These are phyloP conservation scores for Gaertneriomyces semiglobifer DNA, from an alignment of 192 early-diverging fungal genomes.

Conservation along the genomic window DNA sequence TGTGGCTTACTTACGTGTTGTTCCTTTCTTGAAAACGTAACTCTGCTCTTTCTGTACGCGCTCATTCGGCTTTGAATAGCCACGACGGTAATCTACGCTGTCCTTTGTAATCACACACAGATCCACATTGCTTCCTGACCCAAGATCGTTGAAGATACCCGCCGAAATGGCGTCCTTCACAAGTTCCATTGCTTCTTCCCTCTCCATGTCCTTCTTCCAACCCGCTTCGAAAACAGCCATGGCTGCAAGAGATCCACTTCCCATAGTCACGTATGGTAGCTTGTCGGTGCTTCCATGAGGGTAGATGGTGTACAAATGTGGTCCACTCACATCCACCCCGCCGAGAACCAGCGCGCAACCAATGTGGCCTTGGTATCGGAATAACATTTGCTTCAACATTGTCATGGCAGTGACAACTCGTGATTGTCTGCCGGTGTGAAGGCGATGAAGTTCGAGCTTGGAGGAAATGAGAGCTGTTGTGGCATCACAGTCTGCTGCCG, in stretches of 20 bases:
- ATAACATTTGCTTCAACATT: slow-evolving; percentile 96
- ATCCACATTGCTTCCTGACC: slow-evolving; percentile 97
- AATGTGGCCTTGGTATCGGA: slow-evolving; percentile 94
- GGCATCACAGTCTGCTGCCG: slow-evolving; percentile 98
- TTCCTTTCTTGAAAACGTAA: slow-evolving; percentile 57
- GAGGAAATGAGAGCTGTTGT: slow-evolving; percentile 89
- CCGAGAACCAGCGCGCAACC: slow-evolving; percentile 92
- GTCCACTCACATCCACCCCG: slow-evolving; percentile 86
- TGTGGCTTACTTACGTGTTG: slow-evolving; percentile 31
- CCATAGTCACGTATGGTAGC: slow-evolving; percentile 93
- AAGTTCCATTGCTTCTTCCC: slow-evolving; percentile 83
- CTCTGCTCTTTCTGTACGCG: slow-evolving; percentile 78
- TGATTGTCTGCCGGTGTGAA: slow-evolving; percentile 82
- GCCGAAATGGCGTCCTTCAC: slow-evolving; percentile 93
- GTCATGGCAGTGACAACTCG: slow-evolving; percentile 93
- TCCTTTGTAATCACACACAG: slow-evolving; percentile 86
- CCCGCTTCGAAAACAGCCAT: slow-evolving; percentile 92
- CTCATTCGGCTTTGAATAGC: slow-evolving; percentile 86
- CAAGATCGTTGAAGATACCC: slow-evolving; percentile 98
- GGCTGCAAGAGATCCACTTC: slow-evolving; percentile 90
- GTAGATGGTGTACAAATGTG: slow-evolving; percentile 84
- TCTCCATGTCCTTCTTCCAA: slow-evolving; percentile 70
- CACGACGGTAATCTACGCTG: slow-evolving; percentile 77
- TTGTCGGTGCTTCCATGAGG: slow-evolving; percentile 97
- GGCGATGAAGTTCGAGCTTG: slow-evolving; percentile 89